Evolutionary conservation across 129 eudicot species (phyloP).

Genomic region (Smallanthus sonchifolius): DNA sequence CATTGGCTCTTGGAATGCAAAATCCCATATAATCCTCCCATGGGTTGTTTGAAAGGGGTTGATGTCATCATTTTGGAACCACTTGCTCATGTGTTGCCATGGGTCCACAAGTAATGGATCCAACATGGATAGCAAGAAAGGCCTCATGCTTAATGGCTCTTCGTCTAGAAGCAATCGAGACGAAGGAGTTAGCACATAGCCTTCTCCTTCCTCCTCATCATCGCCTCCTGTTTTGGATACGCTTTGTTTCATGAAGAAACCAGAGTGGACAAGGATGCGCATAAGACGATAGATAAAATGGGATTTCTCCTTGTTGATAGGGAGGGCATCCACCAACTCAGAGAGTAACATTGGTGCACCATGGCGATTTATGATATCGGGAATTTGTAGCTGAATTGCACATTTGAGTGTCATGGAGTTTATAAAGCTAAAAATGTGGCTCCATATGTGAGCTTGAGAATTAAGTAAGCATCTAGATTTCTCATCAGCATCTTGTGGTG

Average conservation of each 20-base stretch:
- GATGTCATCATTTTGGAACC: slow-evolving; percentile 20
- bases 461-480: neutral
- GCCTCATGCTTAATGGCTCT: slow-evolving; percentile 15
- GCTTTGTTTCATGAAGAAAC: neutral
- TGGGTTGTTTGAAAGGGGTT: slow-evolving; percentile 7
- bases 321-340: neutral
- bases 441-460: slow-evolving; percentile 10
- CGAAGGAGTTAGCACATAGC: slow-evolving; percentile 18
- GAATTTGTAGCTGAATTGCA: neutral
- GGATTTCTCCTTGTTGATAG: neutral
- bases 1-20: neutral
- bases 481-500: neutral
- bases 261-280: slow-evolving; percentile 1
- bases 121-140: slow-evolving; percentile 6
- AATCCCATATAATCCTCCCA: neutral
- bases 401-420: slow-evolving; percentile 6
- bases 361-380: neutral
- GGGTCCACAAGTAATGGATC: slow-evolving; percentile 17
- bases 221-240: neutral
- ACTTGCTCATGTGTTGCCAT: slow-evolving; percentile 11
- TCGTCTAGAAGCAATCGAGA: slow-evolving; percentile 29
- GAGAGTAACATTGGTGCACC: slow-evolving; percentile 2
- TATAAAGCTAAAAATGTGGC: neutral
- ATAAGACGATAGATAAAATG: neutral
- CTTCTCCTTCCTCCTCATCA: slow-evolving; percentile 8